These are phyloP conservation scores for Nannizziopsis arthrosporioides DNA, from an alignment of 2,329 filamentous ascomycete species.

Conservation along the genomic window DNA sequence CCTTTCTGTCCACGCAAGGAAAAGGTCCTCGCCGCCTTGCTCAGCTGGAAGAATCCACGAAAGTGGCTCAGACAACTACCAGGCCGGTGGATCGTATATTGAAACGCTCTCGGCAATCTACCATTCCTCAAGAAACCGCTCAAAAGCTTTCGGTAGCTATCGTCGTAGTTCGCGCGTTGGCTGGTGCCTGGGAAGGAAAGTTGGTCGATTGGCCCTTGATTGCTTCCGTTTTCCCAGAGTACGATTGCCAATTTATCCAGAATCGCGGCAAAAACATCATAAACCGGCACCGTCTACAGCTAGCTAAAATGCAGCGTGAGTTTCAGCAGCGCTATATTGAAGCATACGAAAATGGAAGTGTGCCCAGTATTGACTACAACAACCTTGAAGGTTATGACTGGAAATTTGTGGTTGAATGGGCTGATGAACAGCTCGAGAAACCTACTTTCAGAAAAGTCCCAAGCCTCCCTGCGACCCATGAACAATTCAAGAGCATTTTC, in stretches of 20 bases:
- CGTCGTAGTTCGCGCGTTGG: conserved; percentile 34
- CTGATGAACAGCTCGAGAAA: conserved; percentile 30
- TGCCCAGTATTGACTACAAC: conserved; percentile 36
- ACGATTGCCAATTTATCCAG: conserved; percentile 29
- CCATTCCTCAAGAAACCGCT: conserved; percentile 6
- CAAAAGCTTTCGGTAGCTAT: conserved; percentile 34
- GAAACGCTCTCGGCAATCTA: not conserved
- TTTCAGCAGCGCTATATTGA: conserved; percentile 37
- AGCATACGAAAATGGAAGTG: conserved; percentile 33
- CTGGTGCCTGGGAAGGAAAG: conserved; percentile 34
- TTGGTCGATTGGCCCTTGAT: conserved; percentile 38
- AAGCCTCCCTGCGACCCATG: conserved; percentile 34
- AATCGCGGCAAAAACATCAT: conserved; percentile 29
- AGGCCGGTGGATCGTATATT: conserved; percentile 3
- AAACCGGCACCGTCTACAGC: conserved; percentile 28
- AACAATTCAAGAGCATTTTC: conserved; percentile 33
- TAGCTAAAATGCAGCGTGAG: conserved; percentile 36
- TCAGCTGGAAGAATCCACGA: conserved; percentile 5
- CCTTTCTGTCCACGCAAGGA: not conserved
- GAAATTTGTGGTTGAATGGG: conserved; percentile 38
- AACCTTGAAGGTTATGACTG: conserved; percentile 37
- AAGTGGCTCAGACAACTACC: not conserved
- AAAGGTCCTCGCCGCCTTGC: conserved; percentile 7
- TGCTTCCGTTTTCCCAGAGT: conserved; percentile 30
- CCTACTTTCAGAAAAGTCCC: conserved; percentile 27